Evolutionary conservation across 352 stramenopile genomes (phyloP).

Genomic region (Plasmopara viticola): DNA sequence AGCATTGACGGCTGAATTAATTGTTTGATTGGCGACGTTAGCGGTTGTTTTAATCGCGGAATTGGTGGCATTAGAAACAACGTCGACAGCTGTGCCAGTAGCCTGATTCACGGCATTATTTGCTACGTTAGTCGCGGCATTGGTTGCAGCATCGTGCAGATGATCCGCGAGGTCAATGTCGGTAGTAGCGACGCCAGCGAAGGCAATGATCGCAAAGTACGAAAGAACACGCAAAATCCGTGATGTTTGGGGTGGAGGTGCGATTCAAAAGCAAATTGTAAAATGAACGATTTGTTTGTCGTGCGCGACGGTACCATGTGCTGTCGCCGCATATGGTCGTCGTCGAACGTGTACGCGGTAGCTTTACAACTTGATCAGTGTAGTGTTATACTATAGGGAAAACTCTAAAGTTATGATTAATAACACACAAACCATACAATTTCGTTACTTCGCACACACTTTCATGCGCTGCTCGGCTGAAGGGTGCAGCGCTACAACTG

Average conservation of each 20-base stretch:
- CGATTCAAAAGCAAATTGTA: slow-evolving; percentile 3
- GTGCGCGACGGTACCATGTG: too few species aligned
- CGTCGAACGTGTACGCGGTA: too few species aligned
- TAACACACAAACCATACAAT: too few species aligned
- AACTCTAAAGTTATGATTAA: too few species aligned
- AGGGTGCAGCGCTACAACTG: too few species aligned
- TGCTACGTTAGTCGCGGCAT: slow-evolving; percentile 9
- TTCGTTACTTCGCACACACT: too few species aligned
- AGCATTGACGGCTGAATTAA: slow-evolving; percentile 11
- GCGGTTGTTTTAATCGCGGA: slow-evolving; percentile 9
- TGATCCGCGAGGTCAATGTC: slow-evolving; percentile 11
- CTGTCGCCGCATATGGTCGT: slow-evolving; percentile 15
- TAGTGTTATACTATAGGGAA: too few species aligned
- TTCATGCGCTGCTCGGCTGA: too few species aligned
- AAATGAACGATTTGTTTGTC: slow-evolving; percentile 18
- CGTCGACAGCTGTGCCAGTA: slow-evolving; percentile 5
- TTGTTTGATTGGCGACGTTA: slow-evolving; percentile 3
- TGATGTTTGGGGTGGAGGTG: not conserved
- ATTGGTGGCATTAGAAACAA: slow-evolving; percentile 4
- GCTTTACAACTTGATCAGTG: too few species aligned
- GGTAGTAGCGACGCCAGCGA: slow-evolving; percentile 12
- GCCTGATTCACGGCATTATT: slow-evolving; percentile 2
- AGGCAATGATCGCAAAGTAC: slow-evolving; percentile 11
- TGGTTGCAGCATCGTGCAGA: slow-evolving; percentile 12
- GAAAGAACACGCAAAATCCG: slow-evolving; percentile 19